Percentiles rank a stretch among this genome's conserved stretches.
Evolutionary conservation across 176 grass and related monocot genomes (phyloP).

Genomic region (Ampelocalamus luodianensis): DNA sequence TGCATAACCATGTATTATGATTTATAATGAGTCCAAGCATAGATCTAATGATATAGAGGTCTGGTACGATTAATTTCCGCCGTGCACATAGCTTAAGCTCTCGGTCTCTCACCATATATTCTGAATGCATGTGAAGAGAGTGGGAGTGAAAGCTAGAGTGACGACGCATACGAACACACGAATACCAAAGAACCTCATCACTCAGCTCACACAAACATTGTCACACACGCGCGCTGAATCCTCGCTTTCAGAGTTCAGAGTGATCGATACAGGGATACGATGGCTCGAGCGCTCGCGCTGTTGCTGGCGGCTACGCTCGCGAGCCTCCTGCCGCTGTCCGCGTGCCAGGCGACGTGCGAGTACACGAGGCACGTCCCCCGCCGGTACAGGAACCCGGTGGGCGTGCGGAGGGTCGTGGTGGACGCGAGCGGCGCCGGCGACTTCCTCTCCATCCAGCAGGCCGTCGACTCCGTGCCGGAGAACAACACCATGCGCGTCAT

Average conservation of each 20-base stretch:
- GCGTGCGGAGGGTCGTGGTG: constrained; percentile 62
- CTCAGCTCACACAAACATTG: neutral
- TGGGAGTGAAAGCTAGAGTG: neutral
- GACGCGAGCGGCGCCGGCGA: constrained; percentile 83
- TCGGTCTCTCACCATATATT: neutral
- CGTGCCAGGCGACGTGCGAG: constrained; percentile 39
- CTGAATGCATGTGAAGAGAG: constrained; percentile 49
- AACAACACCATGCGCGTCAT: constrained; percentile 77
- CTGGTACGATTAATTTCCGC: neutral
- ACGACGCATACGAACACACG: neutral
- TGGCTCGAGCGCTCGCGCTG: constrained; percentile 11
- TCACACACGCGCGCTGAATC: neutral
- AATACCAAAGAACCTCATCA: neutral
- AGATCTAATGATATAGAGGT: no score
- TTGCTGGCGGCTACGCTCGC: constrained; percentile 9
- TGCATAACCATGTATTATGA: no score
- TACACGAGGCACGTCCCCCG: constrained; percentile 38
- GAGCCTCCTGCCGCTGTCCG: constrained; percentile 36
- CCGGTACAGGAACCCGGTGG: constrained; percentile 59
- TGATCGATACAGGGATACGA: neutral
- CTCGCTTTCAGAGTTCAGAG: neutral
- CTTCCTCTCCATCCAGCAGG: constrained; percentile 87
- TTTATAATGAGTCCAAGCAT: no score
- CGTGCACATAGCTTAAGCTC: neutral
- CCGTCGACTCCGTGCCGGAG: constrained; percentile 74